Conservation (phyloP, 2,329 filamentous ascomycete genomes). For the Stachybotrys echinatus region DNA sequence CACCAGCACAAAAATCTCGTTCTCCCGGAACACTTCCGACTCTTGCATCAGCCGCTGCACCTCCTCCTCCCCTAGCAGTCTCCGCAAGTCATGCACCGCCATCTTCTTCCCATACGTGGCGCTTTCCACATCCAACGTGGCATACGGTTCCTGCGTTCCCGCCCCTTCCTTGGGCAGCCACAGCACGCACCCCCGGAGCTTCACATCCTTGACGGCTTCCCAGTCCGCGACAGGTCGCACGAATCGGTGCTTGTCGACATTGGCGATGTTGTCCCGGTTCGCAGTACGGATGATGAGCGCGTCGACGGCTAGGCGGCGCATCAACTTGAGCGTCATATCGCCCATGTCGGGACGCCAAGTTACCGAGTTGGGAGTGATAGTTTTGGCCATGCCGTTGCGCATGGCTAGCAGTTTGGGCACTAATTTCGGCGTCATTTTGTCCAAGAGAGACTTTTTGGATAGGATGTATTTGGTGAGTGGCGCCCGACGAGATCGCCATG, state of each 20-base stretch:
- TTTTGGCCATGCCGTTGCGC: constrained; percentile 20
- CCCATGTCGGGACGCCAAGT: constrained; percentile 49
- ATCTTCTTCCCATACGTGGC: constrained; percentile 30
- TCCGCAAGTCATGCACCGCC: constrained; percentile 46
- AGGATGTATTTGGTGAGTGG: constrained; percentile 21
- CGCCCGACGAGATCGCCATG: constrained; percentile 6
- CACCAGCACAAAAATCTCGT: constrained; percentile 36
- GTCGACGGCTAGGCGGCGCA: constrained; percentile 42
- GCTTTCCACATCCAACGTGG: constrained; percentile 36
- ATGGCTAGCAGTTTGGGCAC: constrained; percentile 8
- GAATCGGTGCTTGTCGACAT: constrained; percentile 29
- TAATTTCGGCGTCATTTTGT: constrained; percentile 9
- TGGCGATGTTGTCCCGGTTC: constrained; percentile 9
- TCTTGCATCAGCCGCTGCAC: constrained; percentile 31
- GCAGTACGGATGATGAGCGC: constrained; percentile 28
- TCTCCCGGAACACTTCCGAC: constrained; percentile 26
- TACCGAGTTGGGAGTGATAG: constrained; percentile 1
- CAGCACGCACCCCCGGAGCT: constrained; percentile 39
- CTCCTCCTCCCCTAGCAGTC: constrained; percentile 45
- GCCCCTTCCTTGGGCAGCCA: constrained; percentile 26
- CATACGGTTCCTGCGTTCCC: constrained; percentile 28
- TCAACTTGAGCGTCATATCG: constrained; percentile 40
- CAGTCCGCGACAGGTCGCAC: constrained; percentile 34
- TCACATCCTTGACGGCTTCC: constrained; percentile 34
- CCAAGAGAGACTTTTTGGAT: constrained; percentile 20